Percentiles rank a stretch among this genome's conserved stretches.
phyloP scores from a whole-genome alignment of 202 grass and related monocot species.

The Hordeum pubiflorum region DNA sequence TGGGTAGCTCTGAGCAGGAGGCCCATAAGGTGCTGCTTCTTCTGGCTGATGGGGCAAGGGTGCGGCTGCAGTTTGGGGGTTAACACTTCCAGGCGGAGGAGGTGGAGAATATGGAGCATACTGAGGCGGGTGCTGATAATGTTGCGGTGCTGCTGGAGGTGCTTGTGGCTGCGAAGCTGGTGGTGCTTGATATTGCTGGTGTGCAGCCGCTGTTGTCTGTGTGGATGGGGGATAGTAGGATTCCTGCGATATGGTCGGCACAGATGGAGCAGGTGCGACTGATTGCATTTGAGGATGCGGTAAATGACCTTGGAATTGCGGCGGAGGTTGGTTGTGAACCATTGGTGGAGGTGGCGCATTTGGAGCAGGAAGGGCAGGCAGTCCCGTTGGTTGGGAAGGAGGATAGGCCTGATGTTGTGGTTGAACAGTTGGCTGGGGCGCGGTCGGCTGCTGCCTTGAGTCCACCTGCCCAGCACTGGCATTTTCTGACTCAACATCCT shows the following conservation, averaged over 20 bases:
- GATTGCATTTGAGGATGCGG: conserved; percentile 29
- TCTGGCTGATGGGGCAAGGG: conserved; percentile 32
- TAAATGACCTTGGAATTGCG: conserved; percentile 39
- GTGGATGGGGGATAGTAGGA: conserved; percentile 30
- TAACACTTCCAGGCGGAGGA: conserved; percentile 33
- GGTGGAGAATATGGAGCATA: conserved; percentile 45
- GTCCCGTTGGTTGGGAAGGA: conserved; percentile 17
- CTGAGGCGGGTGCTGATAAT: conserved; percentile 43
- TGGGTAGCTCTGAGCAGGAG: conserved; percentile 50
- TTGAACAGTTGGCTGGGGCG: conserved; percentile 36
- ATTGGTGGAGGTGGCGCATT: conserved; percentile 42
- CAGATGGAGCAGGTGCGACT: conserved; percentile 9
- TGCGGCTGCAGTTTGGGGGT: conserved; percentile 30
- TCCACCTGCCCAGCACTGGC: conserved; percentile 27
- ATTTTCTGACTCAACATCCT: conserved; percentile 37
- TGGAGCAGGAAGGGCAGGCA: conserved; percentile 39
- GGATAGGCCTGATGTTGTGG: conserved; percentile 34
- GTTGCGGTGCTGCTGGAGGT: conserved; percentile 14
- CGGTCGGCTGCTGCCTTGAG: conserved; percentile 22
- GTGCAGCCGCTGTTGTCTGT: conserved; percentile 29
- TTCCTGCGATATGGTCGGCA: conserved; percentile 34
- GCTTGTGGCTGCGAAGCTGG: conserved; percentile 16
- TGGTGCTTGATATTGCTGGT: conserved; percentile 45
- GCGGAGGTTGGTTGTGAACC: conserved; percentile 33
- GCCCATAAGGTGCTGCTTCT: conserved; percentile 34